These are phyloP conservation scores for Trichoderma gamsii DNA, from an alignment of 495 filamentous ascomycete genomes.

Conservation along the genomic window DNA sequence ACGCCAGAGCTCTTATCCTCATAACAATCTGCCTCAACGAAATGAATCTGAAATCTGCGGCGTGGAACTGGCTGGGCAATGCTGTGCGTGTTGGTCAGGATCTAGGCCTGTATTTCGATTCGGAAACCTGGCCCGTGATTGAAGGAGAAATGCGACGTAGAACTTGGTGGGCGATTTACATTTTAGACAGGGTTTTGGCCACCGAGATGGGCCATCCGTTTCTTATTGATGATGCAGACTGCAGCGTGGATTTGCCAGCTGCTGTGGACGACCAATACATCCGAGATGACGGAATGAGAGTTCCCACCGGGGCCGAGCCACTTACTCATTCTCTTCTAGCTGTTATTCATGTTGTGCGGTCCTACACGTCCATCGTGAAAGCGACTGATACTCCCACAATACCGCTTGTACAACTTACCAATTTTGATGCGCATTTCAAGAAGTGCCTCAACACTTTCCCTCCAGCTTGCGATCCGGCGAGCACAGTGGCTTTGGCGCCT, in stretches of 20 bases:
- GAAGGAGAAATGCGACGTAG: constrained; percentile 86
- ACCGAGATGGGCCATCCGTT: constrained; percentile 78
- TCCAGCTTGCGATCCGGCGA: constrained; percentile 57
- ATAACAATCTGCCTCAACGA: constrained; percentile 79
- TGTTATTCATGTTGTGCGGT: constrained; percentile 76
- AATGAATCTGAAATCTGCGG: constrained; percentile 79
- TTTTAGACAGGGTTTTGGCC: constrained; percentile 76
- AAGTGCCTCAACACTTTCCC: constrained; percentile 71
- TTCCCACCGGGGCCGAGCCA: constrained; percentile 44
- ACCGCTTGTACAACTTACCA: constrained; percentile 60
- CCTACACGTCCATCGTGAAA: constrained; percentile 70
- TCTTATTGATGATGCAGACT: constrained; percentile 84
- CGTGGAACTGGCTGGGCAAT: constrained; percentile 85
- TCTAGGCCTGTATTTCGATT: constrained; percentile 76
- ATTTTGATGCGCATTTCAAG: constrained; percentile 77
- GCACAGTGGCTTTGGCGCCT: constrained; percentile 63
- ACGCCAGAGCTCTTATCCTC: constrained; percentile 66
- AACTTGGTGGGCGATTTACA: constrained; percentile 93
- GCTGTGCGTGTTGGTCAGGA: constrained; percentile 81
- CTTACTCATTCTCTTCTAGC: constrained; percentile 62
- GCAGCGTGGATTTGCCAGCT: constrained; percentile 73
- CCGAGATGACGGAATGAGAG: constrained; percentile 51
- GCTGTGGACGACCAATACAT: constrained; percentile 79
- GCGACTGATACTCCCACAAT: constrained; percentile 64
- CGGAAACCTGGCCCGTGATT: constrained; percentile 62